Evolutionary conservation across 1,284 basidiomycete species (phyloP), one percentile per base, ranked within the genome.

Genomic region (Tilletia caries): DNA sequence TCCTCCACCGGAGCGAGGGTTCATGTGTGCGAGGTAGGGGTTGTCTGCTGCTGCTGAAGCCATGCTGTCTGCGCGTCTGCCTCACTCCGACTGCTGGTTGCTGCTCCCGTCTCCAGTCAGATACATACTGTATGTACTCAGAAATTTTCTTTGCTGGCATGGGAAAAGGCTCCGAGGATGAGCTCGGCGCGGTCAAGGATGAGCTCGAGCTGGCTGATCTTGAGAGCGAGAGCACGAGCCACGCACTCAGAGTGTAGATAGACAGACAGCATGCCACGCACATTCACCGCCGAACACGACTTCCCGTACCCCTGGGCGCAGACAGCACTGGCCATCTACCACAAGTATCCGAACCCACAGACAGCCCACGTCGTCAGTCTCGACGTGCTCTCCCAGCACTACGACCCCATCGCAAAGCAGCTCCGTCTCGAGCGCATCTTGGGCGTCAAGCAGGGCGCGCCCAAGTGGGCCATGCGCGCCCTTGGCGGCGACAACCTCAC

Each of bases 311-410:
- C 37, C 15, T 72, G 71, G 71, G 25, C 69, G 1, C 66, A 65
- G 44, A 64, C 71, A 8, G 71, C 71, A 10, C 43, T 70, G 12
- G 68, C 92, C 88, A 88, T 89, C 65, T 92, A 93, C 85, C 91
- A 92, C 78, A 97, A 97, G 86, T 97, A 97, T 84, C 94, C 94
- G 64, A 96, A 96, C 83, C 91, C 92, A 62, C 90, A 91, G 79
- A 93, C 93, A 80, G 89, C 91, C 8, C 94, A 97, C 84, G 95
- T 97, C 75, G 87, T 92, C 76, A 92, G 91, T 72, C 89, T 97
- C 78, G 94, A 97, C 84, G 92, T 93, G 25, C 41, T 71, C 27
- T 90, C 92, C 83, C 89, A 93, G 71, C 87, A 89, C 10, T 87
- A 96, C 37, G 91, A 96, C 84, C 88, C 91, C 25, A 83, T 87